Evolutionary conservation across 441 rosid species (phyloP).

Genomic region (Syzygium syzygioides): DNA sequence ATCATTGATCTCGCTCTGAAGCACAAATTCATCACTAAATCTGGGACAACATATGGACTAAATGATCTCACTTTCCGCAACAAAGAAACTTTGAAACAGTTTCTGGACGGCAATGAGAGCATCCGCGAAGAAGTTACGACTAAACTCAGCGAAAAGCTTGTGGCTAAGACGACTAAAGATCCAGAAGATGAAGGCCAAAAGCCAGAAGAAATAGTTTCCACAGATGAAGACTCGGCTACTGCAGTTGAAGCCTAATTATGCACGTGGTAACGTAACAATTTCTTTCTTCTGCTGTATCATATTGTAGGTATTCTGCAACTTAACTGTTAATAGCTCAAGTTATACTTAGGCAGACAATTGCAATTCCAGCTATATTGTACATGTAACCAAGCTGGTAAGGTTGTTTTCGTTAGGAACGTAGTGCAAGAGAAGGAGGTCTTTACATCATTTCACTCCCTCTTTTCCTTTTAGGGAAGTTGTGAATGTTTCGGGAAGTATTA

Average conservation of each 20-base stretch:
- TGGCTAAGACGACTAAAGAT: conserved; percentile 18
- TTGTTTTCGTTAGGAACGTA: background rate
- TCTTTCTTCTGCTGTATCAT: background rate
- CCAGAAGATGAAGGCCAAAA: conserved; percentile 25
- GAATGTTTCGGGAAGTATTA: background rate
- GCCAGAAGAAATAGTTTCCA: conserved; percentile 31
- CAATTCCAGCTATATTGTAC: background rate
- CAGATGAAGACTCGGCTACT: conserved; percentile 60
- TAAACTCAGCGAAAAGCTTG: conserved; percentile 54
- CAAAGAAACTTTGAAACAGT: conserved; percentile 58
- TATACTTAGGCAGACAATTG: background rate
- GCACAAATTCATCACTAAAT: conserved; percentile 50
- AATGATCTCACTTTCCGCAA: conserved; percentile 51
- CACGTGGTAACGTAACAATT: background rate
- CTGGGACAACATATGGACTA: conserved; percentile 35
- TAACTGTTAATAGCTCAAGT: background rate
- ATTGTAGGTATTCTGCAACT: background rate
- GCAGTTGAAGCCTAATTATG: conserved; percentile 51
- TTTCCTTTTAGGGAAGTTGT: background rate
- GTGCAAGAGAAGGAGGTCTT: background rate
- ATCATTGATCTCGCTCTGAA: conserved; percentile 63
- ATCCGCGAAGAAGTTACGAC: conserved; percentile 52
- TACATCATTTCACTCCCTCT: background rate
- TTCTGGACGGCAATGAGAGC: conserved; percentile 31
- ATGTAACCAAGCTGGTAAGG: background rate